Evolutionary conservation across 768 basidiomycete species (phyloP).

Genomic region (Mycena galopus): DNA sequence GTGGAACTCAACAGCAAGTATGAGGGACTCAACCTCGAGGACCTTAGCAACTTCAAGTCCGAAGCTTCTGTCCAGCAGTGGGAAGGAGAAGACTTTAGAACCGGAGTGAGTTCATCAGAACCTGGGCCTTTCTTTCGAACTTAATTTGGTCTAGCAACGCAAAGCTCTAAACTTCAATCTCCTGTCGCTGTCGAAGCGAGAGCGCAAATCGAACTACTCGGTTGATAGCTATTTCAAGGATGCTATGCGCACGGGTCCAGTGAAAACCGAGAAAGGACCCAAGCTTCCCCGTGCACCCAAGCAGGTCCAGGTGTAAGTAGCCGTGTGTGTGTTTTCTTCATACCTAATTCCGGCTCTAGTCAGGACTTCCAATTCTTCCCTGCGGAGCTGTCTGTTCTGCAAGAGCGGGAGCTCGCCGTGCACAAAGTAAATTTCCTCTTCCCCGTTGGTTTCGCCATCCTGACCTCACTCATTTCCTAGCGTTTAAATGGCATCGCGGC

Average conservation of each 20-base stretch:
- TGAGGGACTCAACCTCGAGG: constrained; percentile 92
- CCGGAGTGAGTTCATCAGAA: constrained; percentile 63
- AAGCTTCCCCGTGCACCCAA: constrained; percentile 90
- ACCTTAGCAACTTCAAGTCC: constrained; percentile 96
- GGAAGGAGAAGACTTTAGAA: constrained; percentile 94
- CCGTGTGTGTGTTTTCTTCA: not conserved
- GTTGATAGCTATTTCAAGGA: constrained; percentile 97
- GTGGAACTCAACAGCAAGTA: constrained; percentile 91
- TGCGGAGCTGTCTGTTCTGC: constrained; percentile 79
- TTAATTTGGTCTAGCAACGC: constrained; percentile 55
- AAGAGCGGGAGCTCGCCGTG: constrained; percentile 88
- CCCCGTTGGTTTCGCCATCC: not conserved
- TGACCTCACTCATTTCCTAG: constrained; percentile 49
- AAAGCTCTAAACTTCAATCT: constrained; percentile 82
- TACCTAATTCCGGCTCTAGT: constrained; percentile 52
- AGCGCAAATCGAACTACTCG: constrained; percentile 94
- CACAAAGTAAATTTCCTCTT: constrained; percentile 68
- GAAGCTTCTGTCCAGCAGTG: constrained; percentile 93
- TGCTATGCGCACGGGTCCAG: constrained; percentile 82
- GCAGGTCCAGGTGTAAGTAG: constrained; percentile 82
- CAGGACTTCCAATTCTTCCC: constrained; percentile 99
- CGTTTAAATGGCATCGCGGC: constrained; percentile 76
- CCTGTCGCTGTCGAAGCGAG: constrained; percentile 91
- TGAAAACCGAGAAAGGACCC: constrained; percentile 84
- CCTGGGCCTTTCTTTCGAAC: not conserved